A percentile compares a stretch with the other conserved stretches of the same genome.
These are phyloP conservation scores for Neoboletus subvelutipes DNA, from an alignment of 768 basidiomycete genomes.

Conservation along the genomic window DNA sequence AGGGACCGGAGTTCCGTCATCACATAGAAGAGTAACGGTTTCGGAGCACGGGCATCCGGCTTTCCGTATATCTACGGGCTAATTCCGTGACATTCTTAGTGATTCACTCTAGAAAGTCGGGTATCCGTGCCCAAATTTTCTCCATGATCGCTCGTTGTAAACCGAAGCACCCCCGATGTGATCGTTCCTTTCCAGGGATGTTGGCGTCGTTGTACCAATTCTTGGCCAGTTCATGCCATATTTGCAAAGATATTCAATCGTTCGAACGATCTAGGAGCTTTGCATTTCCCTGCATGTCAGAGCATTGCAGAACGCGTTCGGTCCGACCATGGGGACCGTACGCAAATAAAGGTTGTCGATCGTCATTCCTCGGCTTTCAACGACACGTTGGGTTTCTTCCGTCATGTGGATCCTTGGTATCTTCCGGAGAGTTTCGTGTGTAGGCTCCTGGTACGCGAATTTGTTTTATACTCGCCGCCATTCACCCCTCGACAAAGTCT, in stretches of 20 bases:
- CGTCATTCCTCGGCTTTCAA: conserved; percentile 9
- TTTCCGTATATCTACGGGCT: too few relatives aligned
- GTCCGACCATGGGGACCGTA: conserved; percentile 18
- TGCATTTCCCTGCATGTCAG: conserved; percentile 13
- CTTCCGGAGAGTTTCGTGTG: too few relatives aligned
- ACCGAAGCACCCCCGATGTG: not conserved
- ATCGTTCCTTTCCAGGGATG: conserved; percentile 11
- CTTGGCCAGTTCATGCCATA: conserved; percentile 1
- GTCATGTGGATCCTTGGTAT: too few relatives aligned
- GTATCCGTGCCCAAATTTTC: conserved; percentile 12
- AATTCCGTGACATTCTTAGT: not conserved
- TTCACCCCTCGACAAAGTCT: not conserved
- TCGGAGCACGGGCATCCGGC: too few relatives aligned
- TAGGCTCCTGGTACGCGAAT: not conserved
- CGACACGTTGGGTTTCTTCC: not conserved
- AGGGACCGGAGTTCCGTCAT: too few relatives aligned
- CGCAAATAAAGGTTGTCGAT: conserved; percentile 18
- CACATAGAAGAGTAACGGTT: too few relatives aligned
- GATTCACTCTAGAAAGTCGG: conserved; percentile 13
- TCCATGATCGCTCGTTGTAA: conserved; percentile 15
- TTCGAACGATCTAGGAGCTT: conserved; percentile 7
- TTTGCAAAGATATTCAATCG: conserved; percentile 11
- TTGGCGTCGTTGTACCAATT: conserved; percentile 6
- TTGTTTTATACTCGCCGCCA: not conserved
- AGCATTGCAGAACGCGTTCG: conserved; percentile 7